Percentiles rank a stretch among this genome's conserved stretches.
Conservation (phyloP, 2,329 filamentous ascomycete genomes). For the Colletotrichum magnum region DNA sequence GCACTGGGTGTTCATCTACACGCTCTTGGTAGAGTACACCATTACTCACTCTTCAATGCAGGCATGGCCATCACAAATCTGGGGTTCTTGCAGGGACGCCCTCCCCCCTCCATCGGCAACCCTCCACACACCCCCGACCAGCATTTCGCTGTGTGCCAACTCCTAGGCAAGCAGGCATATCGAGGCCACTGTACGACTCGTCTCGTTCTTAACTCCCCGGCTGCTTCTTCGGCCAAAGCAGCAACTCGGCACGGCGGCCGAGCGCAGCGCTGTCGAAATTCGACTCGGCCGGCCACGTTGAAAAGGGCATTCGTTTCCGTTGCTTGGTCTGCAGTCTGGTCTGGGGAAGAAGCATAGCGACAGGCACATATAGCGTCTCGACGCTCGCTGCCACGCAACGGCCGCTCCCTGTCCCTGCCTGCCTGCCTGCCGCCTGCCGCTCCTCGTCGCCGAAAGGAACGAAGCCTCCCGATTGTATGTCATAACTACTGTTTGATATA, state of each 20-base stretch:
- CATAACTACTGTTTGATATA: conserved; percentile 24
- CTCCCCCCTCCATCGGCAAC: background rate
- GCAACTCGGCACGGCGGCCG: background rate
- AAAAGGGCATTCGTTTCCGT: conserved; percentile 19
- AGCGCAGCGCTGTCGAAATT: background rate
- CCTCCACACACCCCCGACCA: conserved; percentile 6
- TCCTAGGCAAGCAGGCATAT: too few relatives aligned
- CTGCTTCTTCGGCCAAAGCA: background rate
- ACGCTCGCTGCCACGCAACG: conserved; percentile 6
- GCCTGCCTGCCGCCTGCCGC: background rate
- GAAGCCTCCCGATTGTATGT: background rate
- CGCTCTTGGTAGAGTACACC: background rate
- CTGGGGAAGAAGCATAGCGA: background rate
- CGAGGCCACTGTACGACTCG: too few relatives aligned
- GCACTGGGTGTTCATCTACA: too few relatives aligned
- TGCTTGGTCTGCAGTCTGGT: background rate
- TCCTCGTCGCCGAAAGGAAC: conserved; percentile 4
- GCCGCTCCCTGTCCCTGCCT: conserved; percentile 12
- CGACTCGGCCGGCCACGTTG: background rate
- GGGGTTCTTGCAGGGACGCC: conserved; percentile 28
- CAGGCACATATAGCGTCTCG: conserved; percentile 11
- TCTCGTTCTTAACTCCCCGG: too few relatives aligned
- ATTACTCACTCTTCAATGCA: conserved; percentile 7
- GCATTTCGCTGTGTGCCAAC: background rate
- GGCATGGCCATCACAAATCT: conserved; percentile 7